Evolutionary conservation across 2,329 filamentous ascomycete species (phyloP), one percentile per base, ranked within the genome.

Genomic region (Cryphonectria naterciae): DNA sequence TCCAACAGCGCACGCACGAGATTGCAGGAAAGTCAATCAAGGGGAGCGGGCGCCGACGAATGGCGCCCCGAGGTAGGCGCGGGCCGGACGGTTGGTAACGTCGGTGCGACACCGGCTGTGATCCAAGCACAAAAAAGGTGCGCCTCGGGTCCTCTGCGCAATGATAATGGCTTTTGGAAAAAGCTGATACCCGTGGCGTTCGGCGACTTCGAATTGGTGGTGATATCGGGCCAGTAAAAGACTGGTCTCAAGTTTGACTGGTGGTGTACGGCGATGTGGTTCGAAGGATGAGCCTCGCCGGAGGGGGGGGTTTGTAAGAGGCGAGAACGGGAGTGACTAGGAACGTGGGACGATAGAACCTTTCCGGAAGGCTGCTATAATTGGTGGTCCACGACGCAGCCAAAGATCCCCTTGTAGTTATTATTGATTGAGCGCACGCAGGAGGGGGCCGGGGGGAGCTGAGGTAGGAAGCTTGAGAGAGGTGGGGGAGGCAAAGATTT

Each of bases 291-390:
- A 46, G 19, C 39, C 62, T 49, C 25, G 54, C 54, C 54, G 54
- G 54, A 58, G 15, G 6, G 25, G n/a, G 25, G 6, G 13, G 19
- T 11, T 25, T 32, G 35, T 39, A 19, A 4, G 19, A 39, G 11
- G 32, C 32, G 11, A 39, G 58, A 25, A 61, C 32, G 19, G 58
- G 19, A 39, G 4, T 35, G 28, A 39, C 58, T 22, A 65, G 39
- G 63, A 65, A 22, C 46, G 43, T n/a, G 62, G 32, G 19, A 54
- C 22, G 64, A 52, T 32, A 56, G 64, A 49, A 37, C 54, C 64
- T 37, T 65, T 65, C 64, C 64, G 43, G 64, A 37, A 65, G 43
- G 64, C 46, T 65, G 46, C 64, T 65, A 37, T 52, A 52, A 22
- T 37, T 54, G 43, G 64, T 52, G 64, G 28, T 28, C 46, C 46